These are phyloP conservation scores for Jimgerdemannia flammicorona DNA, from an alignment of 192 early-diverging fungal species.

Conservation along the genomic window DNA sequence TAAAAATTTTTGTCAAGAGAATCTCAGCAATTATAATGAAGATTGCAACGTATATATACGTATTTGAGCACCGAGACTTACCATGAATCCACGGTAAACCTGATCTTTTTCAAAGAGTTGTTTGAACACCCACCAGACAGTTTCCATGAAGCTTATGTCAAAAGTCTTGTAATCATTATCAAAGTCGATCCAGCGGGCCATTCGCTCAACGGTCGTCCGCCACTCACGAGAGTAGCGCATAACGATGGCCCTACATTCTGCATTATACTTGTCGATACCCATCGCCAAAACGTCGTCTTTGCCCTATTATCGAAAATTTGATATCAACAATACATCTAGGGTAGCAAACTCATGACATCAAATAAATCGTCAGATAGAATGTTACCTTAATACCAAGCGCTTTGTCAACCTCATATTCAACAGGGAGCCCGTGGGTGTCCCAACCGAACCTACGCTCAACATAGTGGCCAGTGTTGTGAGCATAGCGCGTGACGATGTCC, in stretches of 20 bases:
- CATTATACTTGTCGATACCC: constrained; percentile 98
- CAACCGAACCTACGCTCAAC: constrained; percentile 98
- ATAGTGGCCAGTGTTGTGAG: constrained; percentile 91
- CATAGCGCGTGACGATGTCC: constrained; percentile 98
- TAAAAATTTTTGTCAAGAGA: background rate
- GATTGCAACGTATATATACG: background rate
- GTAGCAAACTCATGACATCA: background rate
- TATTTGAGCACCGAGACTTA: background rate
- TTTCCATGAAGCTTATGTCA: constrained; percentile 96
- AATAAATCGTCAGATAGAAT: background rate
- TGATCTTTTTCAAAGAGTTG: constrained; percentile 91
- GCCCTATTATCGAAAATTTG: constrained; percentile 30
- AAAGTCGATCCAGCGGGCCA: constrained; percentile 99
- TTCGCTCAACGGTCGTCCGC: constrained; percentile 90
- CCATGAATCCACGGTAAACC: constrained; percentile 87
- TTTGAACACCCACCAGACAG: constrained; percentile 99
- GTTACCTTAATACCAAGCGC: constrained; percentile 70
- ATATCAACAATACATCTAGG: constrained; percentile 16
- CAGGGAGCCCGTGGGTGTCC: constrained; percentile 87
- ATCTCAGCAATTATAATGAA: too few species aligned
- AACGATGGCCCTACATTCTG: constrained; percentile 93
- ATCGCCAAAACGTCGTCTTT: constrained; percentile 86
- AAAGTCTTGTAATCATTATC: constrained; percentile 99
- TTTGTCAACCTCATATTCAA: constrained; percentile 98
- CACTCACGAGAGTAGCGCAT: constrained; percentile 94